These are phyloP conservation scores for Oryza punctata DNA, from an alignment of 176 grass and related monocot species.

Conservation along the genomic window DNA sequence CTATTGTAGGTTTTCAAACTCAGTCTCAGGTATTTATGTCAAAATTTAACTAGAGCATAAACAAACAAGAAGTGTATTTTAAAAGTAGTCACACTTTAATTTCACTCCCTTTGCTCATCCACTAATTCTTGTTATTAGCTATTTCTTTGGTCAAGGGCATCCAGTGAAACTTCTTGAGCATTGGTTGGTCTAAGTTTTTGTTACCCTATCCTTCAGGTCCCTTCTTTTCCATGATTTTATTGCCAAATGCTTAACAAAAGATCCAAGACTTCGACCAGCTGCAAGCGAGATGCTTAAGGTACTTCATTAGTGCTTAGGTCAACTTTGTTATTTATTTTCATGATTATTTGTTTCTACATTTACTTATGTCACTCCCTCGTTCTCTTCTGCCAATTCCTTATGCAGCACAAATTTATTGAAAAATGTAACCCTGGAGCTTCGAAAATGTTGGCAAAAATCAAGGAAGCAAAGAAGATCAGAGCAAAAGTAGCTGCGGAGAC, in stretches of 20 bases:
- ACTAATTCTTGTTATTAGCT: conserved; percentile 18
- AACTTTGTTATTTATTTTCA: conserved; percentile 32
- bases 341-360: conserved; percentile 28
- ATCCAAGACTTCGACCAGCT: conserved; percentile 86
- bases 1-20: conserved; percentile 23
- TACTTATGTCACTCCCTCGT: conserved; percentile 20
- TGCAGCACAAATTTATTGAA: conserved; percentile 98
- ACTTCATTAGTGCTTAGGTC: conserved; percentile 35
- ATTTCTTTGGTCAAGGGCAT: conserved; percentile 23
- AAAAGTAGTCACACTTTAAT: conserved; percentile 23
- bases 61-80: conserved; percentile 22
- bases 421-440: conserved; percentile 90
- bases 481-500: conserved; percentile 59
- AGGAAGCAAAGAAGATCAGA: conserved; percentile 86
- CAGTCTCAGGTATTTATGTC: conserved; percentile 9
- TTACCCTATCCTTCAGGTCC: conserved; percentile 65
- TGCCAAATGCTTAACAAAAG: conserved; percentile 99
- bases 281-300: conserved; percentile 98
- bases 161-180: neutral
- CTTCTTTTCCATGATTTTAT: conserved; percentile 99
- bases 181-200: conserved; percentile 20
- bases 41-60: conserved; percentile 3
- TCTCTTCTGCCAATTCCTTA: conserved; percentile 16
- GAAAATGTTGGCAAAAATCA: conserved; percentile 95
- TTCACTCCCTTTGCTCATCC: conserved; percentile 6